Evolutionary conservation across 2,329 filamentous ascomycete species (phyloP).

Genomic region (Didymella glomerata): DNA sequence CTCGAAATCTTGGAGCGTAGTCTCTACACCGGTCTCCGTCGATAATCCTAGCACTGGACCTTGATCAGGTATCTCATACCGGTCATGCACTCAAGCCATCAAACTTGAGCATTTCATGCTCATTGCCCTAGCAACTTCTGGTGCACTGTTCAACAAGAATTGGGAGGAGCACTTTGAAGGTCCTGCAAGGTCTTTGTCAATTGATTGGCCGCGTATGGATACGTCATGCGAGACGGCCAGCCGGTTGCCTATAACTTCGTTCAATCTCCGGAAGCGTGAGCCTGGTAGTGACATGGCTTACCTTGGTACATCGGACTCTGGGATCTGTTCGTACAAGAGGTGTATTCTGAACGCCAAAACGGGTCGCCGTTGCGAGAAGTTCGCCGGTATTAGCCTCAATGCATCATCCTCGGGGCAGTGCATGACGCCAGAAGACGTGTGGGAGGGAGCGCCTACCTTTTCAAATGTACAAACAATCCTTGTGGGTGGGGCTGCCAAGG

Average conservation of each 20-base stretch:
- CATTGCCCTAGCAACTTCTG: not conserved
- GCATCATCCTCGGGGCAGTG: not conserved
- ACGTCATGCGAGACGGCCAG: not conserved
- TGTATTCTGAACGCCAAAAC: not conserved
- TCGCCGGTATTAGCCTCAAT: not conserved
- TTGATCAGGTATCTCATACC: not conserved
- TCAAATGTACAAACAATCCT: not conserved
- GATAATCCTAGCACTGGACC: constrained; percentile 4
- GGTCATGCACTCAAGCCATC: not conserved
- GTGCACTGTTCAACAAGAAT: not conserved
- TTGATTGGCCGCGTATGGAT: not conserved
- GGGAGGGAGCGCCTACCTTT: not conserved
- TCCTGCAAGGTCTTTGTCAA: not conserved
- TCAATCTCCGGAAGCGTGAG: not conserved
- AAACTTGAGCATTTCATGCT: not conserved
- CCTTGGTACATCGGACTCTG: not conserved
- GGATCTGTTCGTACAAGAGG: not conserved
- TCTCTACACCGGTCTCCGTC: constrained; percentile 10
- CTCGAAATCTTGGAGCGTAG: constrained; percentile 12
- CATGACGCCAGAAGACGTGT: not conserved
- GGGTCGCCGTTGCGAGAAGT: not conserved
- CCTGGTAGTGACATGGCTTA: not conserved
- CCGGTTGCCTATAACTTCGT: not conserved
- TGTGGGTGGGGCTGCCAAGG: not conserved
- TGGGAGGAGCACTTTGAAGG: not conserved